phyloP scores from a whole-genome alignment of 1,284 basidiomycete species.

The Heterobasidion annosum region DNA sequence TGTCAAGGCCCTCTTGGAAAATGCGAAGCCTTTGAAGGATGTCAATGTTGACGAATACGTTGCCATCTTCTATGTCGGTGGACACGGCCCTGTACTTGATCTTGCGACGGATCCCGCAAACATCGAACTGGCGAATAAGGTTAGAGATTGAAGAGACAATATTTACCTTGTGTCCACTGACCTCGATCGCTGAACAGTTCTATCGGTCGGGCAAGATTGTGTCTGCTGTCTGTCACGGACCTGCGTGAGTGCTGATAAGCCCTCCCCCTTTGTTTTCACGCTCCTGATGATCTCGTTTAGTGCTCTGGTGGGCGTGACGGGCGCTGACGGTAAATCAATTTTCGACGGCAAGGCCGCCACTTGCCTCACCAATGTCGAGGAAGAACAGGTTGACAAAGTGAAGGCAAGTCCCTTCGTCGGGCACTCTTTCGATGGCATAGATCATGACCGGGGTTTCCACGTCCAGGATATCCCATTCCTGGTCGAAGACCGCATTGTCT shows the following conservation, averaged over 20 bases:
- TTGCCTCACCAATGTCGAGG: conserved; percentile 68
- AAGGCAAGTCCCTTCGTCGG: conserved; percentile 18
- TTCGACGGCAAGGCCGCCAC: conserved; percentile 55
- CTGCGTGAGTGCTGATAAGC: conserved; percentile 28
- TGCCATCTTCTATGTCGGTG: conserved; percentile 75
- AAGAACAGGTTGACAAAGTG: conserved; percentile 37
- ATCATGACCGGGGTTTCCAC: not conserved
- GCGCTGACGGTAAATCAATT: conserved; percentile 48
- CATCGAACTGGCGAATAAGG: conserved; percentile 48
- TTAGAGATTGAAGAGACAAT: conserved; percentile 10
- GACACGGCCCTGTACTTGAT: conserved; percentile 67
- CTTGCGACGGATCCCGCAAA: conserved; percentile 50
- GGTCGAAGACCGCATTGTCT: conserved; percentile 52
- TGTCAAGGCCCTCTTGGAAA: conserved; percentile 48
- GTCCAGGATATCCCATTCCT: conserved; percentile 52
- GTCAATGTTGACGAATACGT: conserved; percentile 56
- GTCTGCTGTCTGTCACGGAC: conserved; percentile 70
- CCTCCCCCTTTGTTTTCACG: not conserved
- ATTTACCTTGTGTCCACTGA: not conserved
- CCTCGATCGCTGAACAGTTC: conserved; percentile 31
- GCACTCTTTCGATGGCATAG: too few relatives aligned
- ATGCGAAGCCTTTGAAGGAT: conserved; percentile 53
- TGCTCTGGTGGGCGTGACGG: conserved; percentile 46
- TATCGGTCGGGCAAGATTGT: conserved; percentile 51
- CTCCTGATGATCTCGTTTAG: conserved; percentile 7